phyloP scores from a whole-genome alignment of 176 grass and related monocot species.

The Carex kokanica region DNA sequence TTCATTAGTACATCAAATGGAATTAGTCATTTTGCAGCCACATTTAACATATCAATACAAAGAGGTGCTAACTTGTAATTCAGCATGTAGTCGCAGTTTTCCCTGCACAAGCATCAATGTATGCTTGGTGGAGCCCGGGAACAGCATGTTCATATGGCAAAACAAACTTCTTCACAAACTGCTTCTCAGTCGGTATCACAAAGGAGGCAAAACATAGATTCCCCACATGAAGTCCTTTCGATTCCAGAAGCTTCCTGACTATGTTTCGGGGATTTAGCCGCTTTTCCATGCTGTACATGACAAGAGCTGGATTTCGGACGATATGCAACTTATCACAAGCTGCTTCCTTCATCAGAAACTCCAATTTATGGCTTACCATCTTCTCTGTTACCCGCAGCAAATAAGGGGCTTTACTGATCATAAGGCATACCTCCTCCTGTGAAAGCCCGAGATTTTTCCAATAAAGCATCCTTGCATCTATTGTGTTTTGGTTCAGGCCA shows the following conservation, averaged over 20 bases:
- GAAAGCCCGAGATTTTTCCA: background rate
- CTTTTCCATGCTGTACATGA: slow-evolving; percentile 43
- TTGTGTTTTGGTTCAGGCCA: background rate
- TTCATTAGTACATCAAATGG: background rate
- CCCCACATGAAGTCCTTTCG: background rate
- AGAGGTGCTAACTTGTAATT: too few species aligned
- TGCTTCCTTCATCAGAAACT: background rate
- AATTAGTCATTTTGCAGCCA: too few species aligned
- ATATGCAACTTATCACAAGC: slow-evolving; percentile 22
- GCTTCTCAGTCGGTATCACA: background rate
- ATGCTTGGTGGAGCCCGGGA: slow-evolving; percentile 5
- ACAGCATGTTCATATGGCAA: slow-evolving; percentile 19
- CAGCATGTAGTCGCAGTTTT: background rate
- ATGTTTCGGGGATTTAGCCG: slow-evolving; percentile 37
- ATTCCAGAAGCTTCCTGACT: slow-evolving; percentile 21
- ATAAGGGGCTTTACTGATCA: too few species aligned
- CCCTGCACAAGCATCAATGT: background rate
- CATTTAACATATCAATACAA: too few species aligned
- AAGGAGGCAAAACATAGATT: background rate
- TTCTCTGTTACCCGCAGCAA: too few species aligned
- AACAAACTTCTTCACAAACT: background rate
- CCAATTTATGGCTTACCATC: too few species aligned
- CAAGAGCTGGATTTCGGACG: slow-evolving; percentile 20
- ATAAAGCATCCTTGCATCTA: slow-evolving; percentile 29
- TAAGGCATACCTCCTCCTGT: background rate